Evolutionary conservation across 1,284 basidiomycete genomes (phyloP).

Genomic region (Hemileia vastatrix): DNA sequence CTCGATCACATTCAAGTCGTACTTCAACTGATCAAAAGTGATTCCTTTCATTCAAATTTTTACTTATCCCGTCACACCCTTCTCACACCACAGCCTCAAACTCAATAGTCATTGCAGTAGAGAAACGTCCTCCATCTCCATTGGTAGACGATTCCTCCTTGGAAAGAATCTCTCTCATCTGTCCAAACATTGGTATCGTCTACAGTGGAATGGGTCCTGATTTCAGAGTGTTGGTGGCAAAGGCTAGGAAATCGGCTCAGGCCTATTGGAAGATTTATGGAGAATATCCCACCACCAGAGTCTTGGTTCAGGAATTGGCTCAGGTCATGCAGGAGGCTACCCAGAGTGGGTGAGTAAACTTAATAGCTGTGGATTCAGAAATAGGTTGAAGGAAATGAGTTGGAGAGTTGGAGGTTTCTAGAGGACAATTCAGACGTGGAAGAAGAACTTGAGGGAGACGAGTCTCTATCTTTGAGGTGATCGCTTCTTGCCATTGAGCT

Average conservation of each 20-base stretch:
- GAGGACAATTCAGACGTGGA: background rate
- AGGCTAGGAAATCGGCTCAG: constrained; percentile 93
- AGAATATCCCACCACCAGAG: constrained; percentile 92
- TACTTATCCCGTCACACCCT: constrained; percentile 19
- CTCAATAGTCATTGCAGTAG: constrained; percentile 95
- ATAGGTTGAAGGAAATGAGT: background rate
- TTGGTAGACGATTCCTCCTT: constrained; percentile 96
- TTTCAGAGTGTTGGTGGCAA: constrained; percentile 83
- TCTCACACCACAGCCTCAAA: constrained; percentile 63
- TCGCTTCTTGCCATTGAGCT: no score
- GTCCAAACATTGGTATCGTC: constrained; percentile 97
- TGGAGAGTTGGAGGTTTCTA: background rate
- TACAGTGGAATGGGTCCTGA: constrained; percentile 99
- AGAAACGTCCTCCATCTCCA: constrained; percentile 98
- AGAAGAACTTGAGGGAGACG: no score
- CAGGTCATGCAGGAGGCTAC: constrained; percentile 98
- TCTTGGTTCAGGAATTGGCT: constrained; percentile 92
- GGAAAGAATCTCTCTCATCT: constrained; percentile 91
- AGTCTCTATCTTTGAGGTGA: no score
- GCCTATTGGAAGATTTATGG: constrained; percentile 99
- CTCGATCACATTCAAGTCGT: constrained; percentile 26
- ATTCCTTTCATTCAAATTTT: constrained; percentile 21
- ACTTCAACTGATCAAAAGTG: constrained; percentile 9
- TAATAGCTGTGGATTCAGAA: background rate
- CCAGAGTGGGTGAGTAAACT: constrained; percentile 71